Evolutionary conservation across 1,284 basidiomycete species (phyloP).

Genomic region (Anthracocystis setariae): DNA sequence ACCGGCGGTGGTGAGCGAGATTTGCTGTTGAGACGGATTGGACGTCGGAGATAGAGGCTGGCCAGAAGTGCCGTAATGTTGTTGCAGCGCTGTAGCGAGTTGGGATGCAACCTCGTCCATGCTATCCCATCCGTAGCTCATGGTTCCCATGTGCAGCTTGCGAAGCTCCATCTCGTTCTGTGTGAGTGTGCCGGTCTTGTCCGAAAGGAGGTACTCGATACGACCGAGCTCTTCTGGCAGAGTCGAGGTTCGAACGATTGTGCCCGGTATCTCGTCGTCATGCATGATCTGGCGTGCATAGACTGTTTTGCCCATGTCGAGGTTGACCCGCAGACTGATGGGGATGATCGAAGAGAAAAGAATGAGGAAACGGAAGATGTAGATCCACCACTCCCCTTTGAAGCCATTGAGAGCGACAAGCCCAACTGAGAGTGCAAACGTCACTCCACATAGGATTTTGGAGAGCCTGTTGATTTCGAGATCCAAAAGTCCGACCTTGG

Average conservation of each 20-base stretch:
- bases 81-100: constrained; percentile 79
- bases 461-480: constrained; percentile 94
- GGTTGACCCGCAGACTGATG: constrained; percentile 96
- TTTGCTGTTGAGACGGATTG: constrained; percentile 12
- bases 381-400: constrained; percentile 93
- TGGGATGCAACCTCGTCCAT: constrained; percentile 98
- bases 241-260: constrained; percentile 95
- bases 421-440: constrained; percentile 87
- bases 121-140: constrained; percentile 93
- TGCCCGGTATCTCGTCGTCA: constrained; percentile 89
- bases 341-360: constrained; percentile 99
- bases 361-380: constrained; percentile 95
- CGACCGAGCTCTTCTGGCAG: constrained; percentile 95
- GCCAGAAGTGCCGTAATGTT: constrained; percentile 20
- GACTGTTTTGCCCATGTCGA: constrained; percentile 99
- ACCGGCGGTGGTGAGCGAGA: constrained; percentile 72
- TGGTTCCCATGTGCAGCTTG: constrained; percentile 97
- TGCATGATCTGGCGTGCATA: constrained; percentile 95
- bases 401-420: constrained; percentile 97
- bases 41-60: constrained; percentile 26
- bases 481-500: constrained; percentile 91
- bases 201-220: constrained; percentile 93
- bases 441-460: constrained; percentile 95
- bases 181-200: constrained; percentile 97
- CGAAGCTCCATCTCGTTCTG: constrained; percentile 99